phyloP scores from a whole-genome alignment of 169 alveolate species.

The Plasmodium coatneyi region DNA sequence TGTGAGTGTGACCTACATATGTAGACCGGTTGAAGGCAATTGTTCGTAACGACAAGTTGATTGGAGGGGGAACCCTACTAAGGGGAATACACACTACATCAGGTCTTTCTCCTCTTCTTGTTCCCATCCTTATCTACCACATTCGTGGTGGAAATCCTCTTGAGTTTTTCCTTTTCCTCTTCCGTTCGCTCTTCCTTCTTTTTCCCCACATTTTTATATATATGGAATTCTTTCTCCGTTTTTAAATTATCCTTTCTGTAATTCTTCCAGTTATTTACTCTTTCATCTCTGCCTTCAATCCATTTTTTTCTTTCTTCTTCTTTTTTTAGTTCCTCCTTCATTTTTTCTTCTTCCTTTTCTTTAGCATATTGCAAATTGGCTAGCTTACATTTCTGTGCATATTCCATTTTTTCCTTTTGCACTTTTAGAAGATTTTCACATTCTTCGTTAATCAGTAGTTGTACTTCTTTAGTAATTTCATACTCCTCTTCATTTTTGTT shows the following conservation, averaged over 20 bases:
- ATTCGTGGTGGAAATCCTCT: constrained; percentile 26
- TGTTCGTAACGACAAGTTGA: not conserved
- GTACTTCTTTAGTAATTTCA: constrained; percentile 79
- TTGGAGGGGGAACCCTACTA: not conserved
- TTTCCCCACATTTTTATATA: constrained; percentile 77
- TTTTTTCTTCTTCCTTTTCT: constrained; percentile 68
- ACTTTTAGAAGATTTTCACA: constrained; percentile 84
- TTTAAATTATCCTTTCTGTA: constrained; percentile 80
- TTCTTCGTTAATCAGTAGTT: constrained; percentile 83
- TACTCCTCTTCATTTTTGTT: constrained; percentile 62
- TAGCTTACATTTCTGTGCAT: constrained; percentile 86
- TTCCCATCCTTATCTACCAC: not conserved
- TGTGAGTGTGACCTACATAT: not conserved
- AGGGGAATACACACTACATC: not conserved
- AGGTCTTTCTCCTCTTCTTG: constrained; percentile 39
- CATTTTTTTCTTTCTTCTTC: constrained; percentile 81
- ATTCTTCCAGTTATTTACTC: constrained; percentile 83
- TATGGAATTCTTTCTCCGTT: constrained; percentile 78
- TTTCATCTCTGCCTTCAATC: constrained; percentile 82
- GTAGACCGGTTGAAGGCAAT: not conserved
- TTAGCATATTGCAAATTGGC: constrained; percentile 86
- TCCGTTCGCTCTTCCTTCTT: constrained; percentile 81
- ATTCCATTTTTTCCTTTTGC: constrained; percentile 85
- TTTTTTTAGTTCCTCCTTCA: constrained; percentile 77
- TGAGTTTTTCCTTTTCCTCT: constrained; percentile 60